Base-by-base conservation (phyloP, 2,329 filamentous ascomycete genomes). In the Fusarium circinatum region DNA sequence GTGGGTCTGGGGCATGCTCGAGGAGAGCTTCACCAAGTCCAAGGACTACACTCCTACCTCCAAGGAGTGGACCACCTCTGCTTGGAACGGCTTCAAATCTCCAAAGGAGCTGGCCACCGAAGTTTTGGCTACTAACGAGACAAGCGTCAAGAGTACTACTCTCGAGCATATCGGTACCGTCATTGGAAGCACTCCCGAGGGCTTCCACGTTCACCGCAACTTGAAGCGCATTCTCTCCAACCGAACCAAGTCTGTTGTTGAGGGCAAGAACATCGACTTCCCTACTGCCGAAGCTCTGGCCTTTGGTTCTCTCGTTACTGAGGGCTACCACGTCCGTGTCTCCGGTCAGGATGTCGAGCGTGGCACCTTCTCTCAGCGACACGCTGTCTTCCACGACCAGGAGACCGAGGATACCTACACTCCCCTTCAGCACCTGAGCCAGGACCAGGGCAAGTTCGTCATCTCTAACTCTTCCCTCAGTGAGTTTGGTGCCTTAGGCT, bases 1-100 rank as follows among this genome's bases (percentile, higher is more conserved):
- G 83, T 99, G 96, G 96, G 96, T 98, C 68, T 99, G 96, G 96
- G 94, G 94, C 71, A 98, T 98, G 95, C 89, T 99, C 65, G 96
- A 98, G 81, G 96, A 98, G 84, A 98, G 95, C 86, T 99, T 98
- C 84, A 89, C 94, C 79, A 95, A 96, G 85, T 98, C 95, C 85
- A 98, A 97, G 85, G 96, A 99, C 80, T 99, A 99, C 85, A 93
- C 96, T 83, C 94, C 96, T 51, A 97, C 94, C 45, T 94, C 95
- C 75, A 97, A 98, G 86, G 96, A 99, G 85, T 99, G 96, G 96
- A 91, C 98, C 77, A 98, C 96, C 14, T 98, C 95, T 58, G 96
- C 96, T 64, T 99, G 96, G 96, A 97, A 99, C 86, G 96, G 96
- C 72, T 98, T 99, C 91, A 98, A 98, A 87, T 97, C 95, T 38